Evolutionary conservation across 2,329 filamentous ascomycete species (phyloP).

Genomic region (Pseudopithomyces maydicus): DNA sequence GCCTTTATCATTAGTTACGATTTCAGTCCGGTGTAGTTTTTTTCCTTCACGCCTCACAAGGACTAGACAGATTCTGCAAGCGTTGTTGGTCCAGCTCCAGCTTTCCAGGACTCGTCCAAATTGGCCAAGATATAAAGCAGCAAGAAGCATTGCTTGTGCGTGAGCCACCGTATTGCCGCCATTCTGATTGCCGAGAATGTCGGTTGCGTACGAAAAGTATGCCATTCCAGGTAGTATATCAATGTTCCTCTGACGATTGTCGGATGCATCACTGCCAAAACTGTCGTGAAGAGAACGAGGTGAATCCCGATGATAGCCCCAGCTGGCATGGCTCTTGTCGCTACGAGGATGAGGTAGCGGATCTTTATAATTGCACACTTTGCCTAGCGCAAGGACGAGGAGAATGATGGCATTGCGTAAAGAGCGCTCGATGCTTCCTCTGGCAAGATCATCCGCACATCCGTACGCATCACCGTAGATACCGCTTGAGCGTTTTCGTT

Average conservation of each 20-base stretch:
- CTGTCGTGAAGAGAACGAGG: conserved; percentile 47
- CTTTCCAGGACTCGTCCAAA: conserved; percentile 86
- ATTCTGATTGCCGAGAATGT: conserved; percentile 81
- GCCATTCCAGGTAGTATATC: conserved; percentile 88
- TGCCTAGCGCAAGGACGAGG: conserved; percentile 82
- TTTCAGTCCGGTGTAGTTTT: conserved; percentile 16
- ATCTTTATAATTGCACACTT: conserved; percentile 68
- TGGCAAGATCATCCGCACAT: conserved; percentile 8
- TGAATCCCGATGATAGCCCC: conserved; percentile 37
- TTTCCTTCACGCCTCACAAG: conserved; percentile 60
- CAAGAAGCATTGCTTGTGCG: conserved; percentile 83
- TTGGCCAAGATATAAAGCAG: conserved; percentile 87
- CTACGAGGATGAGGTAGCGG: conserved; percentile 62
- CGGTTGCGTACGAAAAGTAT: conserved; percentile 84
- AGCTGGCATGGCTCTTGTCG: conserved; percentile 42
- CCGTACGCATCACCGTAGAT: conserved; percentile 31
- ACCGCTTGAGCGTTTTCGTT: conserved; percentile 42
- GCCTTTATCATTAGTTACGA: conserved; percentile 21
- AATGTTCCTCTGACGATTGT: conserved; percentile 63
- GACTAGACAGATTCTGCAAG: conserved; percentile 67
- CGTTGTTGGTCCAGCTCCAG: conserved; percentile 70
- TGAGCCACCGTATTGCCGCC: conserved; percentile 81
- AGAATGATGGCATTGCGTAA: conserved; percentile 76
- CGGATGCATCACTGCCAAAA: conserved; percentile 32
- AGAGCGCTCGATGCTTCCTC: conserved; percentile 33